Percentiles rank a stretch among this genome's conserved stretches.
Evolutionary conservation across 2,329 filamentous ascomycete genomes (phyloP).

Genomic region (Dothideomycetes sp.): DNA sequence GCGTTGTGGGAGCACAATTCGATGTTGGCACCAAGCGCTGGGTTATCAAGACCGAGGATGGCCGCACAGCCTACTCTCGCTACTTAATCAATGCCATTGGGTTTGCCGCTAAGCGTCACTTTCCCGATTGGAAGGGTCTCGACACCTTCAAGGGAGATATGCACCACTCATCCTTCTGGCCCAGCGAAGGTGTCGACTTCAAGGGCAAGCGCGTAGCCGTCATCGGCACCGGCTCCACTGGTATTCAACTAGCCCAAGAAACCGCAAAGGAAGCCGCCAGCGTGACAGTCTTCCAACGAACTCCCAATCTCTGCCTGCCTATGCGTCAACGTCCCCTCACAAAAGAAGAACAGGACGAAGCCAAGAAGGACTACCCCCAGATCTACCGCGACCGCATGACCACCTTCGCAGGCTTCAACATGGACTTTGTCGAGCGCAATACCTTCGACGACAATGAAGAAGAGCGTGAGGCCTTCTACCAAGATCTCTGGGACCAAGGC

Average conservation of each 20-base stretch:
- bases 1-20: slow-evolving; percentile 43
- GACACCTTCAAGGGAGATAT: slow-evolving; percentile 28
- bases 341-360: slow-evolving; percentile 38
- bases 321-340: slow-evolving; percentile 44
- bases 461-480: slow-evolving; percentile 32
- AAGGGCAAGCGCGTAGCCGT: slow-evolving; percentile 29
- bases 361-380: slow-evolving; percentile 29
- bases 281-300: slow-evolving; percentile 53
- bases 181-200: slow-evolving; percentile 21
- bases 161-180: slow-evolving; percentile 31
- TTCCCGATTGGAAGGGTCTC: slow-evolving; percentile 24
- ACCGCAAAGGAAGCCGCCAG: slow-evolving; percentile 20
- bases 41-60: slow-evolving; percentile 41
- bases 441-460: slow-evolving; percentile 37
- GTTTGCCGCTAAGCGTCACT: slow-evolving; percentile 26
- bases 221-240: slow-evolving; percentile 32
- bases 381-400: slow-evolving; percentile 43
- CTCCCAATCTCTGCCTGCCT: slow-evolving; percentile 53
- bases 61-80: slow-evolving; percentile 28
- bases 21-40: slow-evolving; percentile 37
- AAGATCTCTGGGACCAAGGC: slow-evolving; percentile 29
- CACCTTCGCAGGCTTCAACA: slow-evolving; percentile 49
- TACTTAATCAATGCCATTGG: slow-evolving; percentile 30
- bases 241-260: slow-evolving; percentile 28
- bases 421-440: slow-evolving; percentile 42